phyloP scores from a whole-genome alignment of 176 grass and related monocot genomes.

The Oryza punctata region DNA sequence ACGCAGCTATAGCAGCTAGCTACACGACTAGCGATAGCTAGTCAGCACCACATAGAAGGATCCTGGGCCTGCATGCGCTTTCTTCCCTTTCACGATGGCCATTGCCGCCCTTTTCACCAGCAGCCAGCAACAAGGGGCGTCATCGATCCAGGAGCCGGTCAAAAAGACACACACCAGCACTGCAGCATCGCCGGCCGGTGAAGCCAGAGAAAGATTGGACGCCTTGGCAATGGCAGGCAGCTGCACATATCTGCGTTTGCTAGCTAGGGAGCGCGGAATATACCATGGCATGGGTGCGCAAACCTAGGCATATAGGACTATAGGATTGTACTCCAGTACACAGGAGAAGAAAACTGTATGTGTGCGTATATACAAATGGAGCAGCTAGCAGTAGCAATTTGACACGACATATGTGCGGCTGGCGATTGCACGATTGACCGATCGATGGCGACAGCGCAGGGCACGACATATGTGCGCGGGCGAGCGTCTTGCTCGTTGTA shows the following conservation, averaged over 20 bases:
- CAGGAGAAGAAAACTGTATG: too few species aligned
- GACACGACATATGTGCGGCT: background rate
- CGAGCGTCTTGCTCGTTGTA: background rate
- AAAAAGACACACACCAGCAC: background rate
- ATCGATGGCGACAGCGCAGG: background rate
- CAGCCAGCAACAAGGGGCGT: conserved; percentile 16
- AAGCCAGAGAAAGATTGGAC: background rate
- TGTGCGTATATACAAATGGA: background rate
- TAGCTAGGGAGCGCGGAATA: conserved; percentile 27
- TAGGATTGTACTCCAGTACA: too few species aligned
- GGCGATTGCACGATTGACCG: background rate
- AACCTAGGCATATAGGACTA: background rate
- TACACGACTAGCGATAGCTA: background rate
- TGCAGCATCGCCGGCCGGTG: background rate
- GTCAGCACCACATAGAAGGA: background rate
- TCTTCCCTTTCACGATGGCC: conserved; percentile 9
- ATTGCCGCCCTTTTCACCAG: background rate
- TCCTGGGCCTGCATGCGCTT: background rate
- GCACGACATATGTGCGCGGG: background rate
- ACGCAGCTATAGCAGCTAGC: background rate
- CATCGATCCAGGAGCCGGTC: background rate
- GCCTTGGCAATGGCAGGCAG: background rate
- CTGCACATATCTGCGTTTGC: background rate
- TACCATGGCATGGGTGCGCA: conserved; percentile 28
- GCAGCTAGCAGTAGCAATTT: conserved; percentile 24